These are phyloP conservation scores for Silene uniflora DNA, from an alignment of 148 eudicot species.

Conservation along the genomic window DNA sequence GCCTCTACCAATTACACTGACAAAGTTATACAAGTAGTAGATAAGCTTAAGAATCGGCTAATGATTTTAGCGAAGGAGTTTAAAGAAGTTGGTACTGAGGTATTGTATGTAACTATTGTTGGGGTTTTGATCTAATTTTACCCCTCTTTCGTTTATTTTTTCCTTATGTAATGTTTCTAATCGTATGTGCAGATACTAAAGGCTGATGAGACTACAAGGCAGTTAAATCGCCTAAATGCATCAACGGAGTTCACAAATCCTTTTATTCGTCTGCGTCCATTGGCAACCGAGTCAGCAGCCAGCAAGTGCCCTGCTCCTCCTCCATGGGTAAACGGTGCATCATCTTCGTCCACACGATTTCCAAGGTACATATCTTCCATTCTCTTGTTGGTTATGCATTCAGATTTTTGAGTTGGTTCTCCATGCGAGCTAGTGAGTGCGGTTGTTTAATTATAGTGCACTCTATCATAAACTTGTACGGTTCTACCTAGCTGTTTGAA, in stretches of 20 bases:
- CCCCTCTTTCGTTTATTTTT: not conserved
- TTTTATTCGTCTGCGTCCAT: conserved; percentile 71
- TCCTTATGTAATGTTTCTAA: not conserved
- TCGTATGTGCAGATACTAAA: conserved; percentile 51
- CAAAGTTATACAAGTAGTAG: conserved; percentile 62
- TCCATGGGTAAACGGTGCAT: conserved; percentile 66
- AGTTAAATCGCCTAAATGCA: conserved; percentile 51
- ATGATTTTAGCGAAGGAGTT: conserved; percentile 75
- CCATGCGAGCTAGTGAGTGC: not conserved
- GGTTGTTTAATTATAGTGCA: not conserved
- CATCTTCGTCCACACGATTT: conserved; percentile 53
- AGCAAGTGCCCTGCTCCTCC: conserved; percentile 39
- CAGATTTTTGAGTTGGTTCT: not conserved
- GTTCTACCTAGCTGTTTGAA: not conserved
- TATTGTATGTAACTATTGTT: conserved; percentile 17
- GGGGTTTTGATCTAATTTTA: not conserved
- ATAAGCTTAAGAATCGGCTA: conserved; percentile 67
- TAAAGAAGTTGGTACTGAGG: conserved; percentile 84
- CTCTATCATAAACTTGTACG: not conserved
- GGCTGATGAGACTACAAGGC: conserved; percentile 64
- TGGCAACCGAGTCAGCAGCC: conserved; percentile 45
- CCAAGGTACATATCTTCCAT: conserved; percentile 37
- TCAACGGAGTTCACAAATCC: conserved; percentile 59
- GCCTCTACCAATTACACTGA: conserved; percentile 64
- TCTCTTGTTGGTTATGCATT: not conserved